Base-by-base conservation (phyloP, 106 monocot genomes). In the Platanthera guangdongensis region DNA sequence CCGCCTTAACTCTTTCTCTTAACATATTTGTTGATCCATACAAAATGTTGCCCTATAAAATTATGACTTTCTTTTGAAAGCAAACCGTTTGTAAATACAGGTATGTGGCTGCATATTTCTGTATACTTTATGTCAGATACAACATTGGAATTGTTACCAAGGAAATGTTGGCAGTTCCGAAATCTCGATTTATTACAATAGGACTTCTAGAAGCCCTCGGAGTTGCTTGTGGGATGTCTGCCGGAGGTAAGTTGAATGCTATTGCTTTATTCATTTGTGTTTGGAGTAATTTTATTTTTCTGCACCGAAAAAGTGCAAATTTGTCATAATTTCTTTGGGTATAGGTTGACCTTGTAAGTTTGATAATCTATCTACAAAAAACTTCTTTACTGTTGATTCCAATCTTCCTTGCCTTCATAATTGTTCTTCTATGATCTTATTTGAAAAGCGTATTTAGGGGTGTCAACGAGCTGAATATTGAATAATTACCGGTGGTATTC, bases 131-230 rank as follows among this genome's bases (percentile, higher is more conserved):
- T 53, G 2, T 88, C 5, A 84, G 93, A 82, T 97, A 74, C 80
- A 77, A n/a, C 79, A 47, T 67, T 73, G 86, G 87, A 50, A 94
- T 94, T 82, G 87, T 97, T 53, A 91, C 93, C 59, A 89, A 73
- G 62, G 87, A 88, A 79, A 97, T 97, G 97, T 57, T 97, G 59
- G 84, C 71, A 25, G 74, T 97, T 78, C 97, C 97, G 51, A 93
- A 97, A 74, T 84, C 89, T 79, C 86, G 72, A 54, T 97, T 97
- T 74, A 30, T 88, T 67, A 82, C 83, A 16, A 94, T 97, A 78
- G 93, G 97, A 52, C 47, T 89, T 71, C 81, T 97, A 57, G 97
- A 97, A 81, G 97, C 97, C 62, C 80, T 97, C 28, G 97, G 97
- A 54, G 91, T 94, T 78, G 97, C 91, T 80, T 59, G 80, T 48